A percentile compares a stretch with the other conserved stretches of the same genome.
These are phyloP conservation scores for Dryas integrifolia DNA, from an alignment of 331 rosid genomes.

Conservation along the genomic window DNA sequence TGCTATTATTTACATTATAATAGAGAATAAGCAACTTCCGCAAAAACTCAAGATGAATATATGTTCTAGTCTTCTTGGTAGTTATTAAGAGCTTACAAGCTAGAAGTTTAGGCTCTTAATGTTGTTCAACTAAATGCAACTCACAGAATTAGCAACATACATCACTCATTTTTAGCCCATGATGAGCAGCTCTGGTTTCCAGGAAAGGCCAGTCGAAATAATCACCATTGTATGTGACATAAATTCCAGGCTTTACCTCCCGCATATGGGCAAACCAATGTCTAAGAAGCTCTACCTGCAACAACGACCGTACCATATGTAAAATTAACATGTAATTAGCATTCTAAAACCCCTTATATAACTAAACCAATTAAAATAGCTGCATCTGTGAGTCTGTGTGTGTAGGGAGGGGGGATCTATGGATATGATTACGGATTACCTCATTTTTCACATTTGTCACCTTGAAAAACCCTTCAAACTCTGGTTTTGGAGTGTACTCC, in stretches of 20 bases:
- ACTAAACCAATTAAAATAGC: constrained; percentile 6
- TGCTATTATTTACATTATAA: neutral
- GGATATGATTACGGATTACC: constrained; percentile 66
- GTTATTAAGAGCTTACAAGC: constrained; percentile 19
- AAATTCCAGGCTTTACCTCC: constrained; percentile 93
- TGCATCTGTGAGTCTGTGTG: neutral
- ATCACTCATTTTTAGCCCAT: constrained; percentile 81
- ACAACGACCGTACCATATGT: constrained; percentile 12
- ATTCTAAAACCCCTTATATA: constrained; percentile 17
- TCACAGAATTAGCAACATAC: constrained; percentile 43
- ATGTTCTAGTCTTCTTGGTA: constrained; percentile 7
- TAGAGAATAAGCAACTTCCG: constrained; percentile 11
- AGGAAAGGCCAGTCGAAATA: constrained; percentile 96
- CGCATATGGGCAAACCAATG: constrained; percentile 94
- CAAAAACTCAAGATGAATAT: constrained; percentile 18
- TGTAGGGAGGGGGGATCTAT: neutral
- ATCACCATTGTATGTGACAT: constrained; percentile 94
- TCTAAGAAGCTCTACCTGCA: constrained; percentile 85
- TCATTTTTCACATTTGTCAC: constrained; percentile 89
- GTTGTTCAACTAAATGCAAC: constrained; percentile 14
- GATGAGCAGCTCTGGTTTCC: constrained; percentile 82
- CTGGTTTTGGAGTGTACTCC: constrained; percentile 96
- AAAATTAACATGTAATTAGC: constrained; percentile 8
- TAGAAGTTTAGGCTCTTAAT: constrained; percentile 12
- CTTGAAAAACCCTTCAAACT: constrained; percentile 82